A percentile compares a stretch with the other conserved stretches of the same genome.
Conservation (phyloP, 306 rosid species). For the Vicia sativa region DNA sequence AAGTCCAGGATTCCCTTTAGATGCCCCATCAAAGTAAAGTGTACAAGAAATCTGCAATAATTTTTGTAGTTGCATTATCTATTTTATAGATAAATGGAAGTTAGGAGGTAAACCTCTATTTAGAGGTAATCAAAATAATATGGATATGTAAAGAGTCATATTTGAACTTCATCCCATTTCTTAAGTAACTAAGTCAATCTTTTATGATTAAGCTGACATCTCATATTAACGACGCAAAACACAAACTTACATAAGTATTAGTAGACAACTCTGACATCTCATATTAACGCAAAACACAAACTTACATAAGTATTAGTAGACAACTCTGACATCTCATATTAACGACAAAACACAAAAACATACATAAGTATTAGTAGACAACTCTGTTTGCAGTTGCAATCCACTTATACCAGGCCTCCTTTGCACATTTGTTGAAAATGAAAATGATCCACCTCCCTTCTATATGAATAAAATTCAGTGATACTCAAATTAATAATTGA, state of each 20-base stretch:
- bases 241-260: too few species aligned
- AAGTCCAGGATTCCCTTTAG: constrained; percentile 93
- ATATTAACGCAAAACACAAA: too few species aligned
- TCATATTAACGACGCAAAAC: constrained; percentile 29
- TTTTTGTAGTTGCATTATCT: constrained; percentile 1
- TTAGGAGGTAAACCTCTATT: background rate
- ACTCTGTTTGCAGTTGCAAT: constrained; percentile 33
- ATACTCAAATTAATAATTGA: too few species aligned
- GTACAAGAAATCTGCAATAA: constrained; percentile 63
- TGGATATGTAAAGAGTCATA: too few species aligned
- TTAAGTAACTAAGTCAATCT: too few species aligned
- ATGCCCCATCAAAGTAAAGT: constrained; percentile 85
- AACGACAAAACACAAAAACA: constrained; percentile 44
- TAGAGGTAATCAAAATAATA: too few species aligned
- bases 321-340: too few species aligned
- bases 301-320: too few species aligned
- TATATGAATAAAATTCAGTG: background rate
- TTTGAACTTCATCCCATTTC: too few species aligned
- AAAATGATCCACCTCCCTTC: constrained; percentile 7
- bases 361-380: constrained; percentile 45
- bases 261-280: too few species aligned
- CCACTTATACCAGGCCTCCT: constrained; percentile 31
- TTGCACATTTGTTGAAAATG: constrained; percentile 30
- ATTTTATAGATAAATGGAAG: background rate
- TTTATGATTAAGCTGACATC: too few species aligned